These are phyloP conservation scores for Polyplosphaeria fusca DNA, from an alignment of 495 filamentous ascomycete genomes.

Conservation along the genomic window DNA sequence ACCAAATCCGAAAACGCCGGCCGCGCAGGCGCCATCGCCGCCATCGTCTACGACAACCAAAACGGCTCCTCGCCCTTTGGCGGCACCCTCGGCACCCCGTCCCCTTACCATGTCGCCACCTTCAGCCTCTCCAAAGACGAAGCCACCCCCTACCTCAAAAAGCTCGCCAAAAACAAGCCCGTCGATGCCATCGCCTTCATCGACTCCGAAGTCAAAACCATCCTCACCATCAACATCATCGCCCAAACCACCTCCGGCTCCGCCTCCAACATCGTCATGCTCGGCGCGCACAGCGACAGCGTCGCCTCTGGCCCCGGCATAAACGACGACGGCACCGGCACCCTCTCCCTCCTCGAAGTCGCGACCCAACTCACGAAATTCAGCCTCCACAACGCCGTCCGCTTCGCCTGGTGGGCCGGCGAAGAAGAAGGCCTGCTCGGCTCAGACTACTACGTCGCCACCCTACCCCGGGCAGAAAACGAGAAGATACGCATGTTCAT, in stretches of 20 bases:
- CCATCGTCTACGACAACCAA: slow-evolving; percentile 59
- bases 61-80: slow-evolving; percentile 32
- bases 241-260: slow-evolving; percentile 65
- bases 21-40: slow-evolving; percentile 55
- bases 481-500: slow-evolving; percentile 64
- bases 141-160: slow-evolving; percentile 53
- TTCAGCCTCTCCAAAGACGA: slow-evolving; percentile 49
- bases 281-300: slow-evolving; percentile 68
- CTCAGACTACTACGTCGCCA: slow-evolving; percentile 57
- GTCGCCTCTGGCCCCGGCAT: slow-evolving; percentile 62
- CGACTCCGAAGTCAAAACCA: slow-evolving; percentile 42
- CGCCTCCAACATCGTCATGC: slow-evolving; percentile 59
- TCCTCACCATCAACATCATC: slow-evolving; percentile 57
- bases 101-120: slow-evolving; percentile 51
- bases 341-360: slow-evolving; percentile 60
- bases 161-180: slow-evolving; percentile 47
- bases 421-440: slow-evolving; percentile 69
- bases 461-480: slow-evolving; percentile 48
- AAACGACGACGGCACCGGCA: slow-evolving; percentile 68
- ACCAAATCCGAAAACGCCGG: slow-evolving; percentile 60
- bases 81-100: slow-evolving; percentile 47
- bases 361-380: slow-evolving; percentile 59
- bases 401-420: slow-evolving; percentile 68
- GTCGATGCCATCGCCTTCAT: slow-evolving; percentile 39
- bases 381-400: slow-evolving; percentile 61